Evolutionary conservation across 352 stramenopile species (phyloP).

Genomic region (Phytophthora uliginosa): DNA sequence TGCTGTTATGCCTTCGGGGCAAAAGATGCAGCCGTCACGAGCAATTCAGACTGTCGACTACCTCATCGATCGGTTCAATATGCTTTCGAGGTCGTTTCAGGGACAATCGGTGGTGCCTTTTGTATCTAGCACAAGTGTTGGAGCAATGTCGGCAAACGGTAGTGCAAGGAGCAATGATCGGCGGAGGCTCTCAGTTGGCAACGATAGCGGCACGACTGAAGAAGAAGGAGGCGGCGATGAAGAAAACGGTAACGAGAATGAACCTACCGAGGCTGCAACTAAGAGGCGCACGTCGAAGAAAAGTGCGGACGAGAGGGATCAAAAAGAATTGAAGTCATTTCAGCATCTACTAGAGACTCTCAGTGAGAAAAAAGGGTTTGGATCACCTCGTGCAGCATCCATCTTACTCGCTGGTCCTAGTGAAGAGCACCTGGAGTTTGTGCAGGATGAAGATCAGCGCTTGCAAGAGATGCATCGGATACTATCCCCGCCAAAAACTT

Average conservation of each 20-base stretch:
- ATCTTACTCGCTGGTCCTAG: constrained; percentile 45
- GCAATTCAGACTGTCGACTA: constrained; percentile 74
- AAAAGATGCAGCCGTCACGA: constrained; percentile 63
- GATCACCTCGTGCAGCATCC: constrained; percentile 22
- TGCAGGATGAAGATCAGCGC: constrained; percentile 56
- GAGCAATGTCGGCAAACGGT: neutral
- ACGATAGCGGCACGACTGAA: constrained; percentile 13
- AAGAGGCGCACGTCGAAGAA: constrained; percentile 17
- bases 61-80: constrained; percentile 79
- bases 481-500: constrained; percentile 20
- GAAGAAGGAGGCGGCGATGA: constrained; percentile 14
- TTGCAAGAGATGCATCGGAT: constrained; percentile 31
- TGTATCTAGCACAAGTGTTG: neutral
- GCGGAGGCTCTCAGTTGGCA: constrained; percentile 7
- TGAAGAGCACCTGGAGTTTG: constrained; percentile 51
- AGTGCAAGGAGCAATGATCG: neutral
- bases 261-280: neutral
- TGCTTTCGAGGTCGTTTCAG: constrained; percentile 55
- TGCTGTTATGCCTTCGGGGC: constrained; percentile 68
- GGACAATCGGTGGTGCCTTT: constrained; percentile 11
- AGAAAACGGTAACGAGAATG: neutral
- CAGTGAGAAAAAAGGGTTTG: constrained; percentile 40
- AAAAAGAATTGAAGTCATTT: constrained; percentile 46
- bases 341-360: constrained; percentile 62
- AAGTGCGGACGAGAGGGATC: constrained; percentile 4